These are phyloP conservation scores for Apiospora pterosperma DNA, from an alignment of 2,329 filamentous ascomycete species.

Conservation along the genomic window DNA sequence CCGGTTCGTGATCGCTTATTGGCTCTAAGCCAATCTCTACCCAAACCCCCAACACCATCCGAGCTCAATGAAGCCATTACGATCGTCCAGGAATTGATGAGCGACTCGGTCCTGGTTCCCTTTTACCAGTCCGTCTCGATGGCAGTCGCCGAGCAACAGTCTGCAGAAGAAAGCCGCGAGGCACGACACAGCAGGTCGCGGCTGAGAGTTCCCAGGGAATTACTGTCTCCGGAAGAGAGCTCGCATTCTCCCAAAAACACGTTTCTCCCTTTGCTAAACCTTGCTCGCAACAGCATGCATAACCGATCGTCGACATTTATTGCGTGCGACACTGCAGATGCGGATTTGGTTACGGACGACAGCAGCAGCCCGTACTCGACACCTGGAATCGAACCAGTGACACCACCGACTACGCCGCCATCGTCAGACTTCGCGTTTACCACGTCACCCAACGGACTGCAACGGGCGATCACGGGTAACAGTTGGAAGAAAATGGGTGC, in stretches of 20 bases:
- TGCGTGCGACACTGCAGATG: conserved; percentile 40
- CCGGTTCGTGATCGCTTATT: conserved; percentile 76
- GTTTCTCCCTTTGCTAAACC: conserved; percentile 40
- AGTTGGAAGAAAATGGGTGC: conserved; percentile 64
- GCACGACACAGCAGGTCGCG: conserved; percentile 35
- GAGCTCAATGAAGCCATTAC: conserved; percentile 77
- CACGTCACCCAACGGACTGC: conserved; percentile 49
- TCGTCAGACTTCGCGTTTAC: conserved; percentile 54
- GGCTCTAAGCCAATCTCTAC: conserved; percentile 51
- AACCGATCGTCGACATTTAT: conserved; percentile 42
- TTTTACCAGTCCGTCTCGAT: conserved; percentile 71
- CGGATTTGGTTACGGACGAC: conserved; percentile 60
- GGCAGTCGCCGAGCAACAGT: conserved; percentile 29
- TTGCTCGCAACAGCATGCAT: conserved; percentile 32
- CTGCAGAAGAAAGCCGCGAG: conserved; percentile 34
- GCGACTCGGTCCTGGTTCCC: conserved; percentile 88
- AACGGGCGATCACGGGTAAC: conserved; percentile 52
- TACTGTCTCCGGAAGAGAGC: conserved; percentile 31
- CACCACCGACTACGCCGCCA: conserved; percentile 71
- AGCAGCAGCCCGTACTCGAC: conserved; percentile 59
- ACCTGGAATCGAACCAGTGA: conserved; percentile 60
- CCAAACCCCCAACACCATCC: conserved; percentile 66
- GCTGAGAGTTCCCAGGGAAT: conserved; percentile 34
- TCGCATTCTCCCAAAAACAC: conserved; percentile 41
- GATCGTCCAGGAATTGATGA: conserved; percentile 95